Conservation (phyloP, 768 basidiomycete species). For the Pulveroboletus sp. region DNA sequence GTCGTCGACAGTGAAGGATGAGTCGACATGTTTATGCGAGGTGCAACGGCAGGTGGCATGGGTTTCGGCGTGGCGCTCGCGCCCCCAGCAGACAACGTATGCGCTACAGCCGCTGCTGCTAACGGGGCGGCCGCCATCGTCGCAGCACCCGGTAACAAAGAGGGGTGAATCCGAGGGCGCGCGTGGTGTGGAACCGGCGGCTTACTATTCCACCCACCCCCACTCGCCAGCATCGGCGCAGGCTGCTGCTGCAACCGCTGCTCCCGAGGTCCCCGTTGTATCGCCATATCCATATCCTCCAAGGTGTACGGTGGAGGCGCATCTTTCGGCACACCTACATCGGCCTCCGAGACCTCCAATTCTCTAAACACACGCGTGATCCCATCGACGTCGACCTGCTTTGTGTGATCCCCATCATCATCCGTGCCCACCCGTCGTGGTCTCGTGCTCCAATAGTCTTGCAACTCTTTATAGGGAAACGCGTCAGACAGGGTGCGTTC, state of each 20-base stretch:
- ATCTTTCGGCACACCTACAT: constrained; percentile 39
- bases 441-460: constrained; percentile 68
- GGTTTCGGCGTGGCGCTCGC: not conserved
- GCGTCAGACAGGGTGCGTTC: constrained; percentile 59
- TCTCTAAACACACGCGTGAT: constrained; percentile 36
- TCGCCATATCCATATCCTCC: constrained; percentile 28
- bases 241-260: not conserved
- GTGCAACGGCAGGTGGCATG: not conserved
- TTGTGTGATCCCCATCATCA: not conserved
- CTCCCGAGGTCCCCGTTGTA: not conserved
- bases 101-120: not conserved
- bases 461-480: constrained; percentile 65
- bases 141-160: constrained; percentile 1
- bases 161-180: constrained; percentile 8
- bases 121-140: not conserved
- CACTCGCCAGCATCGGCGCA: not conserved
- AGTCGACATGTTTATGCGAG: constrained; percentile 10
- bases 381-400: constrained; percentile 23
- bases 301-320: constrained; percentile 67
- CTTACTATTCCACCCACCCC: not conserved
- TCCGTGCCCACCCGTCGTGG: constrained; percentile 46
- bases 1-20: constrained; percentile 5
- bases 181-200: not conserved
- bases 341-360: constrained; percentile 32
- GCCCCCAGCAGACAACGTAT: not conserved